Percentiles rank a stretch among this genome's conserved stretches.
phyloP scores from a whole-genome alignment of 148 eudicot species.

The Fallopia convolvulus region DNA sequence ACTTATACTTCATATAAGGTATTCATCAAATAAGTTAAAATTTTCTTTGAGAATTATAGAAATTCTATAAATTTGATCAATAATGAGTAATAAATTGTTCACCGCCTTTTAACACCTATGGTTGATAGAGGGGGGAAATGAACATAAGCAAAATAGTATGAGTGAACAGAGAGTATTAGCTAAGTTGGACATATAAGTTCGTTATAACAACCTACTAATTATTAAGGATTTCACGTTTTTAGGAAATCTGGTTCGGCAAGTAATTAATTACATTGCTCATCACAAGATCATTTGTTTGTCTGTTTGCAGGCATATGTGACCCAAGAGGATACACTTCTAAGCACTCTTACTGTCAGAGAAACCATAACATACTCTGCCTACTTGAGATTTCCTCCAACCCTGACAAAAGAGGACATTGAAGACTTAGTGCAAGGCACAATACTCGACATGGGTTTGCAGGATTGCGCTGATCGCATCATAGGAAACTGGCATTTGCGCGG shows the following conservation, averaged over 20 bases:
- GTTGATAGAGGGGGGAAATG: no score
- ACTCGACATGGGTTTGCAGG: constrained; percentile 74
- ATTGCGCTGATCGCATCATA: constrained; percentile 56
- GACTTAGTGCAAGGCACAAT: constrained; percentile 55
- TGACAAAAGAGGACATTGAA: constrained; percentile 38
- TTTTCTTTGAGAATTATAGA: no score
- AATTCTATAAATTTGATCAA: no score
- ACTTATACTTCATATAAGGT: no score
- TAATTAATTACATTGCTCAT: not conserved
- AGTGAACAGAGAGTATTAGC: no score
- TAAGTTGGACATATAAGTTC: no score
- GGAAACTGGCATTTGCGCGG: constrained; percentile 91
- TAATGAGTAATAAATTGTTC: no score
- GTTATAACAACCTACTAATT: no score
- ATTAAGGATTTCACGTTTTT: no score
- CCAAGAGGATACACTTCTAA: constrained; percentile 61
- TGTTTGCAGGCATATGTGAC: constrained; percentile 72
- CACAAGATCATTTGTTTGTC: not conserved
- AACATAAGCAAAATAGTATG: no score
- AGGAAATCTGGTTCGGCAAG: not conserved
- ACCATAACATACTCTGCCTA: constrained; percentile 67
- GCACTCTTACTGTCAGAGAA: constrained; percentile 65
- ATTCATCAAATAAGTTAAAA: no score
- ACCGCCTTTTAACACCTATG: no score
- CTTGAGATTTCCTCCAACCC: constrained; percentile 52